Evolutionary conservation across 192 early-diverging fungal species (phyloP).

Genomic region (Coemansia sp.): DNA sequence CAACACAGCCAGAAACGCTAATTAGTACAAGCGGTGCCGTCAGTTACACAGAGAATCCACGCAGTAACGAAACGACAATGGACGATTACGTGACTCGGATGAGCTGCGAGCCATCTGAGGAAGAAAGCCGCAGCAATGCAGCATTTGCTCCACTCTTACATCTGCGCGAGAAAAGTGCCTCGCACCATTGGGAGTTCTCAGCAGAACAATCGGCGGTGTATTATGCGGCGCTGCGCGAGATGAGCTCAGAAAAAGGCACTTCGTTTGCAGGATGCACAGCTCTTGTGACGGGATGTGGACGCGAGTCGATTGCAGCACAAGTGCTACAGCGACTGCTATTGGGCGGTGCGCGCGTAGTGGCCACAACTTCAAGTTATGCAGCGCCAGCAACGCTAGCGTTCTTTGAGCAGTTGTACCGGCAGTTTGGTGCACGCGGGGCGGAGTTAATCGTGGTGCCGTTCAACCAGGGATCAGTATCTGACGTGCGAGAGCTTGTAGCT

Average conservation of each 20-base stretch:
- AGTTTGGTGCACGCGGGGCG: conserved; percentile 79
- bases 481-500: conserved; percentile 69
- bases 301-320: conserved; percentile 84
- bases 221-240: conserved; percentile 61
- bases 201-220: conserved; percentile 6
- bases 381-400: conserved; percentile 63
- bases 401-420: conserved; percentile 82
- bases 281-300: conserved; percentile 87
- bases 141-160: conserved; percentile 30
- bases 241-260: conserved; percentile 69
- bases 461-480: conserved; percentile 84
- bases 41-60: conserved; percentile 72
- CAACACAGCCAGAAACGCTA: conserved; percentile 71
- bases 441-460: conserved; percentile 90
- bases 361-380: conserved; percentile 86
- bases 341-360: conserved; percentile 62
- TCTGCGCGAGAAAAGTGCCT: conserved; percentile 19
- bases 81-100: conserved; percentile 81
- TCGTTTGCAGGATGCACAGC: conserved; percentile 77
- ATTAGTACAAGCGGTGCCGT: conserved; percentile 73
- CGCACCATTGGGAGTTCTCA: conserved; percentile 30
- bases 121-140: conserved; percentile 57
- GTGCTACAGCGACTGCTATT: conserved; percentile 78
- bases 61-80: conserved; percentile 71
- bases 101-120: conserved; percentile 44